Percentiles rank a stretch among this genome's conserved stretches.
Evolutionary conservation across 257 asterid species (phyloP).

Genomic region (Scutellaria barbata): DNA sequence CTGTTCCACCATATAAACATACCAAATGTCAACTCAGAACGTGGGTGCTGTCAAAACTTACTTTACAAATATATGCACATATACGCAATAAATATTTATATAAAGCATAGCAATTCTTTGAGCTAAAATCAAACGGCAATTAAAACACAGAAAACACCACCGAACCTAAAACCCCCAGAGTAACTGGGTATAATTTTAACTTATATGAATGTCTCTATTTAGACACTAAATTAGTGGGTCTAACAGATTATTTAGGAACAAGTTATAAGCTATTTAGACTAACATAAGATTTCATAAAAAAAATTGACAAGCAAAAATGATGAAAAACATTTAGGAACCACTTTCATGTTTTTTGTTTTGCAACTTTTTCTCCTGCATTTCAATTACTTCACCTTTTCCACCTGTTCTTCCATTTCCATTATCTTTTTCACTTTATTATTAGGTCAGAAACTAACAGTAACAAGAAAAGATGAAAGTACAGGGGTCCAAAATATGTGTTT

Average conservation of each 20-base stretch:
- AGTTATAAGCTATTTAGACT: background rate
- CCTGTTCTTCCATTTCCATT: no score
- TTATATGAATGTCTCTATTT: slow-evolving; percentile 3
- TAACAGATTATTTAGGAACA: background rate
- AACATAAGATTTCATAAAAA: slow-evolving; percentile 6
- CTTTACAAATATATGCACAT: background rate
- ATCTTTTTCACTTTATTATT: no score
- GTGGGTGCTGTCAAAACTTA: background rate
- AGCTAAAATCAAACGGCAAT: slow-evolving; percentile 10
- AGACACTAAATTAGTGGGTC: background rate
- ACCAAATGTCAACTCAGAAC: slow-evolving; percentile 16
- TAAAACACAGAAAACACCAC: background rate
- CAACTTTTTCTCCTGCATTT: no score
- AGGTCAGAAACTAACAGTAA: no score
- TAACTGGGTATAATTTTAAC: background rate
- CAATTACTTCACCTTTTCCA: no score
- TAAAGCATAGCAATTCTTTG: background rate
- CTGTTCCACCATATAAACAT: slow-evolving; percentile 45
- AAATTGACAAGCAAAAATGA: background rate
- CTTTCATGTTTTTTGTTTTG: no score
- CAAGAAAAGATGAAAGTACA: no score
- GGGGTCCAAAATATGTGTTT: no score
- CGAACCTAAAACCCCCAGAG: no score
- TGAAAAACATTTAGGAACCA: background rate
- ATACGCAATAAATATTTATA: background rate